Evolutionary conservation across 2,329 filamentous ascomycete genomes (phyloP).

Genomic region (Botrytis hyacinthi): DNA sequence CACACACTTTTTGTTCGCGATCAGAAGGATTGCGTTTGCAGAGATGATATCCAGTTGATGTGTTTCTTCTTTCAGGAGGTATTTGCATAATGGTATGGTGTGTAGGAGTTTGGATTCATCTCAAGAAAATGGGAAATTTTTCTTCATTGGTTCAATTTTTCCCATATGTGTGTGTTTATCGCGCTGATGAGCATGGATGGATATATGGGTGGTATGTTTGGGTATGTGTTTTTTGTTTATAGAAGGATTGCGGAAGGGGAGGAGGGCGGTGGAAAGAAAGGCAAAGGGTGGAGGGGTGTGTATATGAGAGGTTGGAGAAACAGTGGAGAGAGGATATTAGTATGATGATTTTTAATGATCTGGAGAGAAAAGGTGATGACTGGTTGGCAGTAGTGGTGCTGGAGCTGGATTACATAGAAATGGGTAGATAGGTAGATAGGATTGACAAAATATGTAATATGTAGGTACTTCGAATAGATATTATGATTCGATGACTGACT

Average conservation of each 20-base stretch:
- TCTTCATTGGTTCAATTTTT: neutral
- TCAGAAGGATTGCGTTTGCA: neutral
- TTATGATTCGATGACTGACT: neutral
- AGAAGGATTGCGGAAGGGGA: neutral
- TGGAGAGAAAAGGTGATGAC: neutral
- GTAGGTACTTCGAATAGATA: neutral
- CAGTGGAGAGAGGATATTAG: neutral
- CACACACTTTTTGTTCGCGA: neutral
- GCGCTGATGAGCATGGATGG: neutral
- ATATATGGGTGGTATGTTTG: neutral
- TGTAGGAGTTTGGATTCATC: neutral
- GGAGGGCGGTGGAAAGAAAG: neutral
- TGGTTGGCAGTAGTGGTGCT: neutral
- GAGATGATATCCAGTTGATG: constrained; percentile 10
- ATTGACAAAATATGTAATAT: neutral
- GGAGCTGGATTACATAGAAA: neutral
- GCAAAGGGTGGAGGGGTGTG: neutral
- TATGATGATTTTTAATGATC: neutral
- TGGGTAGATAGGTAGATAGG: neutral
- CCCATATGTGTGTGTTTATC: neutral
- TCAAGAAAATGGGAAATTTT: neutral
- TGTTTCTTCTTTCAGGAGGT: neutral
- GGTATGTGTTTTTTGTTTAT: neutral
- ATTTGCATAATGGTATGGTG: neutral
- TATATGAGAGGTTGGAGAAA: neutral